Percentiles rank a stretch among this genome's conserved stretches.
Evolutionary conservation across 2,329 filamentous ascomycete species (phyloP).

Genomic region (Clarireedia hainanense): DNA sequence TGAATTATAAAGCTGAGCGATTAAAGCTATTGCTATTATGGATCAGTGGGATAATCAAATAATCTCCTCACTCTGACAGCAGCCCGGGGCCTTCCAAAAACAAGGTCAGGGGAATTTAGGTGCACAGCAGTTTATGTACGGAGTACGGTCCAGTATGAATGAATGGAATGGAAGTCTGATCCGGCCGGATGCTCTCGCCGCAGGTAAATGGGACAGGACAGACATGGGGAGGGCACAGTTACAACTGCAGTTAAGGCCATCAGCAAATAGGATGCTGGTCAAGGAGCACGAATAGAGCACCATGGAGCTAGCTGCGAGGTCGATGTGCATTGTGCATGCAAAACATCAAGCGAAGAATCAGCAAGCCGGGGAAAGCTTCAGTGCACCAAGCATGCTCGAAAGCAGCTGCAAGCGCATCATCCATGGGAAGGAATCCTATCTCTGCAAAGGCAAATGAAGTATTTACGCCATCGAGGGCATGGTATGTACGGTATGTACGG

Average conservation of each 20-base stretch:
- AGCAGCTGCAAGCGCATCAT: not conserved
- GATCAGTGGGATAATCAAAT: conserved; percentile 9
- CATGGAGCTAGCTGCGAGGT: no score
- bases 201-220: no score
- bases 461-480: no score
- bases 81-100: conserved; percentile 6
- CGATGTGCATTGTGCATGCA: conserved; percentile 13
- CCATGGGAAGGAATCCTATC: not conserved
- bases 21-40: not conserved
- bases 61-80: conserved; percentile 19
- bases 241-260: conserved; percentile 1
- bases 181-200: no score
- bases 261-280: conserved; percentile 22
- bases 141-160: conserved; percentile 2
- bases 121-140: conserved; percentile 6
- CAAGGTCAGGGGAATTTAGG: conserved; percentile 15
- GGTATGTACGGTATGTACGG: no score
- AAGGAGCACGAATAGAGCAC: conserved; percentile 19
- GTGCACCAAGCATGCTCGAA: not conserved
- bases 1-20: conserved; percentile 21
- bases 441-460: no score
- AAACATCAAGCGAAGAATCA: conserved; percentile 14
- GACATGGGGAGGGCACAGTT: conserved; percentile 5
- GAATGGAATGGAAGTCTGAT: no score
- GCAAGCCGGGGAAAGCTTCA: conserved; percentile 12